These are phyloP conservation scores for Ettlia oleoabundans DNA, from an alignment of 139 green algal species.

Conservation along the genomic window DNA sequence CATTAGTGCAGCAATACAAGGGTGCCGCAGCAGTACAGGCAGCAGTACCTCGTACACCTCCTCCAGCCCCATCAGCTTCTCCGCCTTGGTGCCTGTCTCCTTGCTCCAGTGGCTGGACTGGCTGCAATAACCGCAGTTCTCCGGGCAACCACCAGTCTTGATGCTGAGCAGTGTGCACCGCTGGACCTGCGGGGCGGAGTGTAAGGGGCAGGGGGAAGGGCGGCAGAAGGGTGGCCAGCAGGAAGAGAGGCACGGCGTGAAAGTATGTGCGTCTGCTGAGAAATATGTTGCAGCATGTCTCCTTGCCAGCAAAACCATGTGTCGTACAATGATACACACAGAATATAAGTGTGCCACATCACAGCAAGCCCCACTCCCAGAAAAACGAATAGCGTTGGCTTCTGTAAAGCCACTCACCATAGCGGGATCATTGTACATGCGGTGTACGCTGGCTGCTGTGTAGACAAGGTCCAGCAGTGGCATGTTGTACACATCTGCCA, in stretches of 20 bases:
- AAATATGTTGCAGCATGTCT: too few species aligned
- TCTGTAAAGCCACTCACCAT: too few species aligned
- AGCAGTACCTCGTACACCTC: conserved; percentile 81
- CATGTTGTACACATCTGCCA: conserved; percentile 86
- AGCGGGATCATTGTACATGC: conserved; percentile 88
- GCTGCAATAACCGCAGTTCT: conserved; percentile 97
- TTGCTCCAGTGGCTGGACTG: conserved; percentile 86
- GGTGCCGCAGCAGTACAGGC: not conserved
- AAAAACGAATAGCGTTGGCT: too few species aligned
- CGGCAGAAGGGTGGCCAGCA: too few species aligned
- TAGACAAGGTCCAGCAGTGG: conserved; percentile 95
- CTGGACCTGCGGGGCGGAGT: conserved; percentile 92
- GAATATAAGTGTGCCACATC: not conserved
- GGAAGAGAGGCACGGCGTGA: too few species aligned
- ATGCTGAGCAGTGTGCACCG: conserved; percentile 97
- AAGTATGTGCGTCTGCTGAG: too few species aligned
- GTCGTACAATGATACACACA: too few species aligned
- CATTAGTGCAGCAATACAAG: not conserved
- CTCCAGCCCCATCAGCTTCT: conserved; percentile 94
- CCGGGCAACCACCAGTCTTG: conserved; percentile 98
- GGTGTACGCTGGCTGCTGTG: conserved; percentile 86
- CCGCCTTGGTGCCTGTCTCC: conserved; percentile 87
- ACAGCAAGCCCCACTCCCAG: not conserved
- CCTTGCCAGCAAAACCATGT: too few species aligned
- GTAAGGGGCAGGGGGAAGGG: too few species aligned